Conservation (phyloP, 768 basidiomycete genomes). For the Boletales sp. region DNA sequence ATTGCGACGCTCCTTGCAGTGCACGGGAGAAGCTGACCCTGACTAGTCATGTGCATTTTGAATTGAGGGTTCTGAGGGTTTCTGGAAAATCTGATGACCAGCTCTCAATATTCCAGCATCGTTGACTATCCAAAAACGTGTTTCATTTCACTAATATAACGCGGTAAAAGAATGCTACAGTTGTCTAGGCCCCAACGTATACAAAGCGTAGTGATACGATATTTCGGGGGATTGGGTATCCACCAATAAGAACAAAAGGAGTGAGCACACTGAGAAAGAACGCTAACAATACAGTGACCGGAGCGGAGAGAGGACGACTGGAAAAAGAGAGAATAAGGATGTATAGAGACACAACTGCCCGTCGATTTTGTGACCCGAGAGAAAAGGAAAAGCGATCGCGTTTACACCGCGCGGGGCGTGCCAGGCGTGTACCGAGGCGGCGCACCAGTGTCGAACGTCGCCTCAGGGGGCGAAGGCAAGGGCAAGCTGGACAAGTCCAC, state of each 20-base stretch:
- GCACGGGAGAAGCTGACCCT: too few species aligned
- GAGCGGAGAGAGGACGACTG: not conserved
- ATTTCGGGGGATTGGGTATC: slow-evolving; percentile 14
- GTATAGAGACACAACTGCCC: too few species aligned
- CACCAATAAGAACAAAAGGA: slow-evolving; percentile 1
- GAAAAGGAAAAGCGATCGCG: not conserved
- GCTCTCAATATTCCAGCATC: too few species aligned
- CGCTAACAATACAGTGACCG: slow-evolving; percentile 28
- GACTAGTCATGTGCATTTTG: too few species aligned
- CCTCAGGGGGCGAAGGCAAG: slow-evolving; percentile 19
- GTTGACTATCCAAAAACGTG: too few species aligned
- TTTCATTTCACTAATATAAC: not conserved
- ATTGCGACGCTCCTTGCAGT: too few species aligned
- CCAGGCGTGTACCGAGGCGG: slow-evolving; percentile 25
- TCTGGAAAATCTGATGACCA: too few species aligned
- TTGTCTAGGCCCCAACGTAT: slow-evolving; percentile 22
- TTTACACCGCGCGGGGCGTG: slow-evolving; percentile 16
- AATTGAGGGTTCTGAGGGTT: too few species aligned
- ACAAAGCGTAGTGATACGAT: slow-evolving; percentile 21
- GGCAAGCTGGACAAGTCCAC: slow-evolving; percentile 11
- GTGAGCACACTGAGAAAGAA: slow-evolving; percentile 1
- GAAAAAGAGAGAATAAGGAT: not conserved
- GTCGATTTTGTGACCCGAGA: not conserved
- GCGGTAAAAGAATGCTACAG: slow-evolving; percentile 15
- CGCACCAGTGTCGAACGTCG: slow-evolving; percentile 7